Conservation (phyloP, 345 rosid species). For the Lepidium didymum region DNA sequence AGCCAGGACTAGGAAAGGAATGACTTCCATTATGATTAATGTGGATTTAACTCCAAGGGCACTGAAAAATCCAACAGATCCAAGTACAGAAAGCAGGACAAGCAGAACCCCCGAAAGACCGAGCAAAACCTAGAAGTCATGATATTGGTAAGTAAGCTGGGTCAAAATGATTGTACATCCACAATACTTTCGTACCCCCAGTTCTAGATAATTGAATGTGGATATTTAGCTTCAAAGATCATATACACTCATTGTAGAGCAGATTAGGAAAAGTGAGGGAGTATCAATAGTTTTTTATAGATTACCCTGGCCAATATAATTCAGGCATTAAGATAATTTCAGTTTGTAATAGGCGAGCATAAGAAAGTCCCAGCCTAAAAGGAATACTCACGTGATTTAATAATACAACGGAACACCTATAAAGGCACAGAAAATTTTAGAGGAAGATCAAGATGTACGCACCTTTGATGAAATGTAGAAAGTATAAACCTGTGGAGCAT, state of each 20-base stretch:
- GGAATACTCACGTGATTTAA: neutral
- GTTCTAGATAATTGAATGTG: neutral
- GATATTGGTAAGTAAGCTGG: slow-evolving; percentile 9
- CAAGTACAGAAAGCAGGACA: slow-evolving; percentile 93
- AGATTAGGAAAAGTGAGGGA: neutral
- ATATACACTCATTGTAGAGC: neutral
- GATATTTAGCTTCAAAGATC: slow-evolving; percentile 11
- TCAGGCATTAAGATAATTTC: slow-evolving; percentile 1
- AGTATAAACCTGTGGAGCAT: slow-evolving; percentile 45
- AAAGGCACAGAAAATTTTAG: slow-evolving; percentile 8
- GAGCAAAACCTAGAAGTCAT: slow-evolving; percentile 59
- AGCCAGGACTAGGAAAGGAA: slow-evolving; percentile 93
- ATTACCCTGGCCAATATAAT: slow-evolving; percentile 4
- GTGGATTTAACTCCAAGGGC: slow-evolving; percentile 89
- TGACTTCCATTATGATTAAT: slow-evolving; percentile 96
- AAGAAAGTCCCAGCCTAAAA: slow-evolving; percentile 3
- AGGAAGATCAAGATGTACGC: slow-evolving; percentile 13
- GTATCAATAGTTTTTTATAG: neutral
- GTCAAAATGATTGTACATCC: slow-evolving; percentile 2
- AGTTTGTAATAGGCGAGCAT: neutral
- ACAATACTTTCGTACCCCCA: neutral
- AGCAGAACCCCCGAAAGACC: slow-evolving; percentile 94
- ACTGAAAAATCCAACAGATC: slow-evolving; percentile 89
- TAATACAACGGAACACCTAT: slow-evolving; percentile 12
- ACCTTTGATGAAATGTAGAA: slow-evolving; percentile 88